A percentile compares a stretch with the other conserved stretches of the same genome.
Conservation (phyloP, 2,329 filamentous ascomycete species). For the Camillea tinctor region DNA sequence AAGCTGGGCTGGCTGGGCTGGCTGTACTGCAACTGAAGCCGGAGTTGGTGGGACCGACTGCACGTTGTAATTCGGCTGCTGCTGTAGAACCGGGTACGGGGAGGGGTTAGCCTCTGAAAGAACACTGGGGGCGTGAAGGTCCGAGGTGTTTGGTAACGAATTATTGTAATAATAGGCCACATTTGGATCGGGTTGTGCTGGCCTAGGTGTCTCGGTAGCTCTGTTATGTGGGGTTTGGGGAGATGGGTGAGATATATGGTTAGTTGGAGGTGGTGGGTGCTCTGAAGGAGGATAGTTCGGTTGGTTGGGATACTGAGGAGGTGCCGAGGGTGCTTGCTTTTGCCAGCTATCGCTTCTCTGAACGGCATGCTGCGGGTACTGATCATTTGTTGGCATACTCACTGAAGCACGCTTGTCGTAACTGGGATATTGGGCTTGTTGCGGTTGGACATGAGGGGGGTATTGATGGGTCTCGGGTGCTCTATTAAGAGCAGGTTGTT, state of each 20-base stretch:
- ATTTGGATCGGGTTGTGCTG: conserved; percentile 49
- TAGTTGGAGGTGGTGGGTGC: conserved; percentile 26
- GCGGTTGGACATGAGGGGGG: conserved; percentile 44
- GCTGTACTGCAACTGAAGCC: conserved; percentile 26
- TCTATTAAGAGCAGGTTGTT: conserved; percentile 46
- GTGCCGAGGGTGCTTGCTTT: conserved; percentile 37
- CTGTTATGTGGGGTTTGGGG: conserved; percentile 29
- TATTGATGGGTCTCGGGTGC: conserved; percentile 54
- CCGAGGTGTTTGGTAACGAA: conserved; percentile 33
- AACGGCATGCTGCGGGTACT: conserved; percentile 45
- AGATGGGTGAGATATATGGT: conserved; percentile 29
- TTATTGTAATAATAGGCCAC: conserved; percentile 58
- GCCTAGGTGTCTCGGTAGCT: conserved; percentile 30
- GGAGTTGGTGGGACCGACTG: conserved; percentile 43
- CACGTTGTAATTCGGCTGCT: conserved; percentile 44
- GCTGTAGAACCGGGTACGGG: conserved; percentile 53
- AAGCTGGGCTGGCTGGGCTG: conserved; percentile 27
- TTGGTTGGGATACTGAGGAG: conserved; percentile 38
- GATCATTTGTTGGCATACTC: conserved; percentile 39
- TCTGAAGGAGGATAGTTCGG: conserved; percentile 34
- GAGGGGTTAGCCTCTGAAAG: conserved; percentile 45
- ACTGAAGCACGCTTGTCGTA: conserved; percentile 45
- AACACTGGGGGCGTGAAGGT: conserved; percentile 38
- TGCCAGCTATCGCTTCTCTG: conserved; percentile 55
- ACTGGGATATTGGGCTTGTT: conserved; percentile 43